Evolutionary conservation across 768 basidiomycete species (phyloP).

Genomic region (Rhizopogon rudus): DNA sequence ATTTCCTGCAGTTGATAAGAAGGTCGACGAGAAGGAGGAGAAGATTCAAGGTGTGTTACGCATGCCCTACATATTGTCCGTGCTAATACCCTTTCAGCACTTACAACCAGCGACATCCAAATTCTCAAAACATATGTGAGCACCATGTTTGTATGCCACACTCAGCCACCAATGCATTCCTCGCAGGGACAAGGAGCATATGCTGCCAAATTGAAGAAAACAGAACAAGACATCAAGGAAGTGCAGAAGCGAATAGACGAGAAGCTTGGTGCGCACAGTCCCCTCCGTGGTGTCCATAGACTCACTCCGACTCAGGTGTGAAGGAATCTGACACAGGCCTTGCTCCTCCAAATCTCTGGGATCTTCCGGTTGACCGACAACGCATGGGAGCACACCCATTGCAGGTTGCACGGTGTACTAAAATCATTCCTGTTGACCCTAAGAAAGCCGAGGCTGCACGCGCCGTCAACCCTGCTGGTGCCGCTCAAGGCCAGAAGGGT

Average conservation of each 20-base stretch:
- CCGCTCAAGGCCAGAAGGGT: conserved; percentile 84
- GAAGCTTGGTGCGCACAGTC: conserved; percentile 68
- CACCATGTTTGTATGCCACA: conserved; percentile 3
- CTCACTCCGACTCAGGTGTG: conserved; percentile 49
- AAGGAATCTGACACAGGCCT: conserved; percentile 99
- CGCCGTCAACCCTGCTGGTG: conserved; percentile 73
- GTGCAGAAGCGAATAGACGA: conserved; percentile 97
- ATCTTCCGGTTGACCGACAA: conserved; percentile 87
- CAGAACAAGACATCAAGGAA: conserved; percentile 89
- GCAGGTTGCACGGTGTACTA: conserved; percentile 97
- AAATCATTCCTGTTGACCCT: conserved; percentile 86
- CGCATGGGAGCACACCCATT: conserved; percentile 91
- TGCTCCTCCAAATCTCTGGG: conserved; percentile 96
- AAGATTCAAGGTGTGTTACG: conserved; percentile 77
- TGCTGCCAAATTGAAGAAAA: conserved; percentile 80
- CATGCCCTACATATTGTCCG: background rate
- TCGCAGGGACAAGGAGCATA: conserved; percentile 96
- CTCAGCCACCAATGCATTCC: background rate
- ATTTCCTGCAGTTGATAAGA: conserved; percentile 67
- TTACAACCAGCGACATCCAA: conserved; percentile 98
- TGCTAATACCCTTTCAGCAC: conserved; percentile 43
- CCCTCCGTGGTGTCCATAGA: background rate
- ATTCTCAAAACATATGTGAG: conserved; percentile 97
- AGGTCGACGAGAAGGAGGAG: conserved; percentile 80
- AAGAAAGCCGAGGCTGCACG: conserved; percentile 73